Percentiles rank a stretch among this genome's conserved stretches.
Conservation (phyloP, 306 rosid genomes). For the Inga laurina region DNA sequence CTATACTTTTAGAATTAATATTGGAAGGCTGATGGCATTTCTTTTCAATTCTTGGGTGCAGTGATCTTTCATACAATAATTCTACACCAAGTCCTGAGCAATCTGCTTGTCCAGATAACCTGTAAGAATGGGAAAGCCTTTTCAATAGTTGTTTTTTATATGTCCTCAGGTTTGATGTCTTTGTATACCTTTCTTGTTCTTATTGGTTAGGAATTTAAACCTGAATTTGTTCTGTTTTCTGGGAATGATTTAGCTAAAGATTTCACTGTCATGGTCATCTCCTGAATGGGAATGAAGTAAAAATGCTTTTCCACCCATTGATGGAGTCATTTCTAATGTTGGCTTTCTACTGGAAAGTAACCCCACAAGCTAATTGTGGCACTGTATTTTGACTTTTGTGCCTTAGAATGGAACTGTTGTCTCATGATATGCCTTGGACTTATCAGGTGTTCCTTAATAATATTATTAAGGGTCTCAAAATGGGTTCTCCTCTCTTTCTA, state of each 20-base stretch:
- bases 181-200: conserved; percentile 30
- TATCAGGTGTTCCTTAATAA: not conserved
- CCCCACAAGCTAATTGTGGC: not conserved
- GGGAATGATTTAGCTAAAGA: not conserved
- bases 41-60: conserved; percentile 43
- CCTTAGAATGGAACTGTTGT: not conserved
- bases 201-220: conserved; percentile 65
- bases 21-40: conserved; percentile 15
- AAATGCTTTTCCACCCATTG: conserved; percentile 12
- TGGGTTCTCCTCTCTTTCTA: conserved; percentile 15
- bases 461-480: not conserved
- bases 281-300: not conserved
- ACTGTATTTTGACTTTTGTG: not conserved
- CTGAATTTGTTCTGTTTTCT: conserved; percentile 46
- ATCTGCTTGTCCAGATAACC: conserved; percentile 55
- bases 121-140: conserved; percentile 43
- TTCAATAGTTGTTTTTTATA: conserved; percentile 28
- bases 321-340: not conserved
- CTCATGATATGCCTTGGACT: not conserved
- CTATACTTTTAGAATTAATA: not conserved
- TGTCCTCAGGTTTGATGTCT: conserved; percentile 13
- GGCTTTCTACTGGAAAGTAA: not conserved
- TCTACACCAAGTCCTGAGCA: conserved; percentile 63
- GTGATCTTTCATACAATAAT: conserved; percentile 96
- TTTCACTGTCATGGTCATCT: conserved; percentile 6